Conservation (phyloP, 2,329 filamentous ascomycete species). For the Penicillium sp. region DNA sequence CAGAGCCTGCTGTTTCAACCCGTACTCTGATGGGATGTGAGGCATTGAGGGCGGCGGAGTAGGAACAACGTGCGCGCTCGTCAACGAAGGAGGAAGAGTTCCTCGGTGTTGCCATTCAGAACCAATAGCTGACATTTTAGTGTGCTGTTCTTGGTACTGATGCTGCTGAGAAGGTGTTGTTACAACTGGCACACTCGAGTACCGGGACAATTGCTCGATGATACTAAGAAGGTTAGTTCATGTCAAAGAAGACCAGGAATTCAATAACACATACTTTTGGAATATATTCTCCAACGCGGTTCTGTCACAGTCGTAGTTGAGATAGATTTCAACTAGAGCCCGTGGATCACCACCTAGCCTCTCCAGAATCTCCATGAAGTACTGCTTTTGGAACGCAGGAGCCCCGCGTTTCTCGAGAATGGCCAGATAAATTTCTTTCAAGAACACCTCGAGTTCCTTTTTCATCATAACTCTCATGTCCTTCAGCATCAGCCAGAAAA, state of each 20-base stretch:
- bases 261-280: constrained; percentile 54
- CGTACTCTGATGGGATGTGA: constrained; percentile 81
- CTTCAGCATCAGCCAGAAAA: constrained; percentile 97
- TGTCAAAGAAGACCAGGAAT: neutral
- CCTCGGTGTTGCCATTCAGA: constrained; percentile 82
- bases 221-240: constrained; percentile 50
- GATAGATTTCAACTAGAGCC: constrained; percentile 88
- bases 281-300: constrained; percentile 94
- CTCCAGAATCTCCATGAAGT: constrained; percentile 82
- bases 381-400: constrained; percentile 84
- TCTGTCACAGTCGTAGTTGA: constrained; percentile 97
- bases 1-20: constrained; percentile 83
- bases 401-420: constrained; percentile 85
- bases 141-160: constrained; percentile 75
- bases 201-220: constrained; percentile 87
- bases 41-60: constrained; percentile 47
- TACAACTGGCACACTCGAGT: constrained; percentile 74
- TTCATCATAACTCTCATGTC: constrained; percentile 92
- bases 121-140: constrained; percentile 56
- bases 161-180: constrained; percentile 78
- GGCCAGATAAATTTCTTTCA: constrained; percentile 95
- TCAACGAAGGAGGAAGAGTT: constrained; percentile 82
- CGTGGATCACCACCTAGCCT: constrained; percentile 81
- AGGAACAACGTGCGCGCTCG: constrained; percentile 69
- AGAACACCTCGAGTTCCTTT: constrained; percentile 96